Base-by-base conservation (phyloP, 129 eudicot species). In the Oenanthe sinensis region DNA sequence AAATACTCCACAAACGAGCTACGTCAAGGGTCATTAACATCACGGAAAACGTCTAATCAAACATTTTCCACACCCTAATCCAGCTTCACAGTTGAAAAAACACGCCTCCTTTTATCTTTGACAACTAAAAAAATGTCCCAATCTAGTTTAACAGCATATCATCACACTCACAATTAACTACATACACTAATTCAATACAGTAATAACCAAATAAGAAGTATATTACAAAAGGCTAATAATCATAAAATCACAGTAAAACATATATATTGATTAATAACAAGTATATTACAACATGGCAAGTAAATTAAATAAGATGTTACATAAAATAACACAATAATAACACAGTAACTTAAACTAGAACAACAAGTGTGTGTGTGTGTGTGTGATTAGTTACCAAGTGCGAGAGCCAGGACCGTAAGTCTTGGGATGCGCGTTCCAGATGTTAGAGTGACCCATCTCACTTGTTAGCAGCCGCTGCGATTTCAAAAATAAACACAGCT, bases 361-460 rank as follows among this genome's bases (percentile, higher is more conserved):
- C 55, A 49, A 15, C 7, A 0, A 0, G 2, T 39, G 42, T 39
- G 42, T 39, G 42, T 39, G 42, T 39, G 42, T 39, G 42, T 39
- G 42, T 33, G 68, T 20, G 24, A 37, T 1, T 0, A 5, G 8
- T n/a, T 88, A 92, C 97, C 97, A 92, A 58, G 90, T 75, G 76
- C 97, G 97, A 74, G 97, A 92, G 36, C 96, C 97, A 40, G 96
- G 97, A 36, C 97, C 97, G 81, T 92, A 92, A 47, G 82, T 92
- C 88, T 92, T 92, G 33, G 97, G 97, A 67, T 90, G 97, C 60
- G 97, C 79, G 82, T 92, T 92, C 97, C 97, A 92, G 22, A 92
- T 44, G 89, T 92, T 92, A 6, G 90, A 83, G 86, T 90, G 96
- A 16, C 97, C 97, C 97, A 92, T 92, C 30, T 26, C 48, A n/a